Evolutionary conservation across 768 basidiomycete species (phyloP).

Genomic region (Tremella mesenterica): DNA sequence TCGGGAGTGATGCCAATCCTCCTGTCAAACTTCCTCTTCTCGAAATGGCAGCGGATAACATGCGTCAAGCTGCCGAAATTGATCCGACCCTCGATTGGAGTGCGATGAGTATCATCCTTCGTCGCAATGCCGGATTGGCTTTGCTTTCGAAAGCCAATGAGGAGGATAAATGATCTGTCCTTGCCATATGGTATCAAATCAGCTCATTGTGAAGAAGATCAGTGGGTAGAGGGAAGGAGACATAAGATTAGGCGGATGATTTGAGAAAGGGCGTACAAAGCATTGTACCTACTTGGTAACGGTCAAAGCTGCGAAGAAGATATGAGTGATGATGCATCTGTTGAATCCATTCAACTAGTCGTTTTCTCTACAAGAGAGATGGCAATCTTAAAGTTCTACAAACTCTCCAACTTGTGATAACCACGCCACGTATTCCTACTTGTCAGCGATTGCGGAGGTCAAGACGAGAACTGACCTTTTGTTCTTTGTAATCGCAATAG

Average conservation of each 20-base stretch:
- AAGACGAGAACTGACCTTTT: constrained; percentile 54
- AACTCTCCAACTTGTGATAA: constrained; percentile 71
- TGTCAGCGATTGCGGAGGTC: constrained; percentile 5
- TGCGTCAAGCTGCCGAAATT: neutral
- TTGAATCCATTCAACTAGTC: neutral
- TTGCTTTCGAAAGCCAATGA: neutral
- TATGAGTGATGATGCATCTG: neutral
- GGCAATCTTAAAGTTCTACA: constrained; percentile 51
- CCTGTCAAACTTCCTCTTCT: neutral
- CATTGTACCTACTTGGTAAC: too few species aligned
- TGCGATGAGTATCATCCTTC: neutral
- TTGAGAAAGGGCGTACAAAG: too few species aligned
- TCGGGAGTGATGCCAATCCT: neutral
- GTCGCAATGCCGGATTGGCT: neutral
- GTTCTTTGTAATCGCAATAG: constrained; percentile 83
- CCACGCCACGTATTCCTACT: constrained; percentile 86
- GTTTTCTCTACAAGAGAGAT: too few species aligned
- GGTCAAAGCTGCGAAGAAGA: too few species aligned
- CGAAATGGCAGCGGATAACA: constrained; percentile 2
- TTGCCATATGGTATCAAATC: constrained; percentile 4
- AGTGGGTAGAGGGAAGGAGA: too few species aligned
- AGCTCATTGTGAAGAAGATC: constrained; percentile 1
- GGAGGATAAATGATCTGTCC: constrained; percentile 5
- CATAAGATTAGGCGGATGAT: too few species aligned
- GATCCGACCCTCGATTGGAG: neutral